Evolutionary conservation across 169 alveolate genomes (phyloP), one percentile per base, ranked within the genome.

Genomic region (Plasmodium malariae): DNA sequence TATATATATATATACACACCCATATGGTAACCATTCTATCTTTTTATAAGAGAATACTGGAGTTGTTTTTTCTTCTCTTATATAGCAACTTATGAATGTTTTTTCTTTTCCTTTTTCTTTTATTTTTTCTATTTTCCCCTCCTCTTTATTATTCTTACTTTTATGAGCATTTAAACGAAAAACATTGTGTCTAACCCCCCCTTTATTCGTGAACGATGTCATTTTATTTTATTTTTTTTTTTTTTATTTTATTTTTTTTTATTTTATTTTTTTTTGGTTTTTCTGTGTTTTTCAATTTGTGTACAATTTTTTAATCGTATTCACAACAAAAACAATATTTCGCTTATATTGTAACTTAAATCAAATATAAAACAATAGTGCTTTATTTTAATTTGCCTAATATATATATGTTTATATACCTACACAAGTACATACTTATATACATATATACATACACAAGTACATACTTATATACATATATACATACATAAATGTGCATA

Each of bases 151-250:
- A 21, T 67, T 73, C 17, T 80, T 55, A 80, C 90, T 80, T 67
- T 80, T 80, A 40, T 80, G 90, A 3, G 80, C 90, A 40, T 80
- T 80, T 59, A 80, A 67, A 54, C 90, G 90, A 65, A 80, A 80
- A 17, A 72, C 71, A 30, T 80, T 80, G 72, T 80, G 90, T 36
- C 90, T 65, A 59, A 80, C 90, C 34, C 90, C 90, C 36, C 85
- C 30, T 49, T 45, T 49, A 67, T 49, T 80, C 51, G 65, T 80
- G 17, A 80, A 14, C 48, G 80, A 67, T 17, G 90, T 9, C 90
- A 80, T 80, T 78, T 60, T 76, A 45, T 49, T 19, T 17, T 43
- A 28, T 24, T 48, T 48, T 24, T 70, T 40, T 67, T 37, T 17
- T 36, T n/a, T n/a, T n/a, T n/a, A n/a, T n/a, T n/a, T n/a, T n/a